Conservation (phyloP, 805 yeast genomes). For the Yarrowia sp. region DNA sequence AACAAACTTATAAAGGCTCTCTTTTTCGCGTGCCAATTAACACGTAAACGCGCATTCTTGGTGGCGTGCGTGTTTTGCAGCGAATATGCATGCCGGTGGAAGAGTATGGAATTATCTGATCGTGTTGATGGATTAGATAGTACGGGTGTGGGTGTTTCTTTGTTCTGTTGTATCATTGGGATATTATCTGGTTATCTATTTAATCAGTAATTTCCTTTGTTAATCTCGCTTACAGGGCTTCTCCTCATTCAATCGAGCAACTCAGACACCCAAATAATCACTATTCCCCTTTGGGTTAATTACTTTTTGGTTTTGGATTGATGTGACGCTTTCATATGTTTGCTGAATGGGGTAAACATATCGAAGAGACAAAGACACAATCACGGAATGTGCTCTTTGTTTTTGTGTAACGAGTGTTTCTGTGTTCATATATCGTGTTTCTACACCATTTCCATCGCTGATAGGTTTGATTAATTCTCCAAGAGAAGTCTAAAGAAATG, state of each 20-base stretch:
- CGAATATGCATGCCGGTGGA: not conserved
- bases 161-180: too few species aligned
- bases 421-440: too few species aligned
- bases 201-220: too few species aligned
- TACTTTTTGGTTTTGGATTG: not conserved
- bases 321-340: not conserved
- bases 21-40: not conserved
- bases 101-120: not conserved
- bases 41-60: constrained; percentile 22
- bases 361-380: not conserved
- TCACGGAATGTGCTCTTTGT: not conserved
- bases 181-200: too few species aligned
- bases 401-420: too few species aligned
- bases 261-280: not conserved
- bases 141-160: not conserved
- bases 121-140: not conserved
- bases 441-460: too few species aligned
- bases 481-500: too few species aligned
- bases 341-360: constrained; percentile 18
- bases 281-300: constrained; percentile 12
- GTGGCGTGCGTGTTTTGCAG: constrained; percentile 26
- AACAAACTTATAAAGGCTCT: too few species aligned
- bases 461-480: too few species aligned
- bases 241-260: too few species aligned
- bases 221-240: too few species aligned